These are phyloP conservation scores for Yamadazyma atlantica DNA, from an alignment of 1,139 yeast species.

Conservation along the genomic window DNA sequence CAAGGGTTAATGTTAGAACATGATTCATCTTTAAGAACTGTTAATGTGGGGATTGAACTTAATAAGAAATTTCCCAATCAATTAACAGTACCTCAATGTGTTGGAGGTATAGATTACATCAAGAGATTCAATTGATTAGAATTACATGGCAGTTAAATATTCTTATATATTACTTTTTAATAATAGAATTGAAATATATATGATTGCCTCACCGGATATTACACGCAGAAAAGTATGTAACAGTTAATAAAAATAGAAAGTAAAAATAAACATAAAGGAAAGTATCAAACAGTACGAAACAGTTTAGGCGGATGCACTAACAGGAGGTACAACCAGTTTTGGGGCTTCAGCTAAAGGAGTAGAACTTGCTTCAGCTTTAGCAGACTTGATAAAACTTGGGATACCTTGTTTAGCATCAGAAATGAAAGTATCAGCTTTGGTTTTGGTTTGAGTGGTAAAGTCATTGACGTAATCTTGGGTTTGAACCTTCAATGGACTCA, in stretches of 20 bases:
- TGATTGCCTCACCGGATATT: background rate
- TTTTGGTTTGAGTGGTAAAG: conserved; percentile 33
- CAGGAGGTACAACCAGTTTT: conserved; percentile 19
- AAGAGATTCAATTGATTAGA: conserved; percentile 22
- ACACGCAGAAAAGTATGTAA: background rate
- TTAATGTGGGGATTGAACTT: conserved; percentile 64
- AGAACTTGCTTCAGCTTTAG: conserved; percentile 8
- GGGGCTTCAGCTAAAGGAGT: conserved; percentile 14
- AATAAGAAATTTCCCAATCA: conserved; percentile 48
- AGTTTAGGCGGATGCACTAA: conserved; percentile 16
- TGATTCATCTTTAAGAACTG: conserved; percentile 69
- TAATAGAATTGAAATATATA: background rate
- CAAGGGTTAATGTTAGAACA: conserved; percentile 80
- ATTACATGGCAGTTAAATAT: background rate
- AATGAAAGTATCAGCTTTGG: conserved; percentile 36
- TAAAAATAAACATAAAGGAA: background rate
- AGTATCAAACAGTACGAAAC: background rate
- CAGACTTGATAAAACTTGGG: conserved; percentile 8
- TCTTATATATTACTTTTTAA: background rate
- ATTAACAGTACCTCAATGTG: conserved; percentile 83
- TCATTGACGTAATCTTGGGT: conserved; percentile 42
- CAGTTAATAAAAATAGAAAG: background rate
- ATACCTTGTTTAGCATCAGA: conserved; percentile 30
- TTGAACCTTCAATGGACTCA: conserved; percentile 42
- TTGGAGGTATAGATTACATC: conserved; percentile 55